Evolutionary conservation across 192 early-diverging fungal genomes (phyloP).

Genomic region (Entophlyctis luteolus): DNA sequence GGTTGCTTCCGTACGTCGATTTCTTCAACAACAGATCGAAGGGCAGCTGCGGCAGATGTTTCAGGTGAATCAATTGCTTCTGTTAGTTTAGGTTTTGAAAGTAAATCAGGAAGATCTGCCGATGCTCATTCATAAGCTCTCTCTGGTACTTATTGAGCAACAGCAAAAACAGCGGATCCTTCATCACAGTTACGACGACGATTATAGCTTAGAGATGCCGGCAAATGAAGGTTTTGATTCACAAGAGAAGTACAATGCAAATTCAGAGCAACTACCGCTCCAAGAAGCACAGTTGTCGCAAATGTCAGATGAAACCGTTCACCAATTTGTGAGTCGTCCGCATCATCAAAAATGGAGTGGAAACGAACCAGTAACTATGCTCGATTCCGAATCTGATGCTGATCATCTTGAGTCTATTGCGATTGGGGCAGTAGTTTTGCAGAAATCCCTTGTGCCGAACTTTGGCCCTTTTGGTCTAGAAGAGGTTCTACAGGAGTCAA

Average conservation of each 20-base stretch:
- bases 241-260: not conserved
- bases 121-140: constrained; percentile 85
- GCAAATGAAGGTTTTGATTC: not conserved
- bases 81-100: not conserved
- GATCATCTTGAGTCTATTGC: constrained; percentile 25
- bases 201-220: not conserved
- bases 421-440: constrained; percentile 38
- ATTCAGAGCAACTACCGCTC: not conserved
- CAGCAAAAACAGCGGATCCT: not conserved
- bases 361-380: constrained; percentile 32
- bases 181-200: not conserved
- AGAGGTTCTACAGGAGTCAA: not conserved
- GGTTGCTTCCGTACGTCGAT: constrained; percentile 77
- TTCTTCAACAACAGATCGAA: constrained; percentile 90
- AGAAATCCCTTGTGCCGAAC: constrained; percentile 31
- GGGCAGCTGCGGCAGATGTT: constrained; percentile 83
- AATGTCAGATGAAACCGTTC: constrained; percentile 16
- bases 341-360: constrained; percentile 49
- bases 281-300: not conserved
- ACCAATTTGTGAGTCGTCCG: constrained; percentile 18
- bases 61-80: constrained; percentile 32
- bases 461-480: constrained; percentile 11
- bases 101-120: constrained; percentile 75
- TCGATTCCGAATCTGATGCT: constrained; percentile 25
- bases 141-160: constrained; percentile 53